Evolutionary conservation across 2,329 filamentous ascomycete genomes (phyloP).

Genomic region (Xylaria digitata): DNA sequence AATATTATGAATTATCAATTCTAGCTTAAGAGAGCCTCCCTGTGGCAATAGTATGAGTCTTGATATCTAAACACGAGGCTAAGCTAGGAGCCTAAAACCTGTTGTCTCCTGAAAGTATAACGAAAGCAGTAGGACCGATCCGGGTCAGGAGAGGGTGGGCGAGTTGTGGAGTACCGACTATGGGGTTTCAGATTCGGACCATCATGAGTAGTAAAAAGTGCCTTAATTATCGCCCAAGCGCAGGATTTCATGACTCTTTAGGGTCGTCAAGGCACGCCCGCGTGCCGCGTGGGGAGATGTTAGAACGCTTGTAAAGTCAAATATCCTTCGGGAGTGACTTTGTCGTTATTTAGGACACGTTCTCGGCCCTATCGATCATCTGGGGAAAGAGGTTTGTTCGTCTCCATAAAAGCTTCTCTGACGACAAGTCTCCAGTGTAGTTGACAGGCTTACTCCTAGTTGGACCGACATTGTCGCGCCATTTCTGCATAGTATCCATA

Average conservation of each 20-base stretch:
- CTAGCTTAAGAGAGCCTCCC: background rate
- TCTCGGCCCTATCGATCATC: conserved; percentile 8
- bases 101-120: background rate
- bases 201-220: conserved; percentile 5
- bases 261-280: conserved; percentile 16
- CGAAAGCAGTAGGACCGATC: background rate
- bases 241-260: conserved; percentile 23
- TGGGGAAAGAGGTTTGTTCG: conserved; percentile 5
- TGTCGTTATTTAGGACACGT: conserved; percentile 4
- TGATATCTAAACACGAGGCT: background rate
- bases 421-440: conserved; percentile 2
- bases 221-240: background rate
- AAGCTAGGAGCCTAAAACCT: background rate
- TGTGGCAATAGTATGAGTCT: background rate
- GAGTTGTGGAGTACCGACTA: background rate
- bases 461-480: background rate
- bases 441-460: background rate
- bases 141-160: background rate
- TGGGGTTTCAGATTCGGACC: conserved; percentile 4
- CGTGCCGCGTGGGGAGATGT: conserved; percentile 21
- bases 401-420: conserved; percentile 3
- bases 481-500: background rate
- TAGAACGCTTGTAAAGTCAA: background rate
- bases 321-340: conserved; percentile 15
- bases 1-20: background rate